These are phyloP conservation scores for Backusella parvicylindrica DNA, from an alignment of 192 early-diverging fungal species.

Conservation along the genomic window DNA sequence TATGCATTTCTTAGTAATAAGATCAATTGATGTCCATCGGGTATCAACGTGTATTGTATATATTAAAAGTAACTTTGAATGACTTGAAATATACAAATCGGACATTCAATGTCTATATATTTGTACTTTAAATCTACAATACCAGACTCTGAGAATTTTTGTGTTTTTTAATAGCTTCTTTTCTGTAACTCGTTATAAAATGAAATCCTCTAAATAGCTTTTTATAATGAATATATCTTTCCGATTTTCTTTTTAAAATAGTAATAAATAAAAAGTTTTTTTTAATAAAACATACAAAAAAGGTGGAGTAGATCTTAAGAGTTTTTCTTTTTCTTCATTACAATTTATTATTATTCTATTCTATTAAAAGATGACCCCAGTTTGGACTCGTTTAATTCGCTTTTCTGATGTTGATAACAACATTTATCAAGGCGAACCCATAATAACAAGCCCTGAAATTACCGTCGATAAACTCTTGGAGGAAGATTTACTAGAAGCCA, in stretches of 20 bases:
- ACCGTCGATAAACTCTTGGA: background rate
- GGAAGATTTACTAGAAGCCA: slow-evolving; percentile 22
- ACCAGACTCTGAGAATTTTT: background rate
- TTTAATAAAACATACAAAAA: slow-evolving; percentile 3
- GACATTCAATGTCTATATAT: background rate
- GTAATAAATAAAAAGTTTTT: background rate
- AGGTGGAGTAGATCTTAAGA: background rate
- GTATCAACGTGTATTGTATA: background rate
- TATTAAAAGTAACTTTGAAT: background rate
- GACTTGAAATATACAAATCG: background rate
- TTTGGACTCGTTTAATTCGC: slow-evolving; percentile 23
- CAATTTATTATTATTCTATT: background rate
- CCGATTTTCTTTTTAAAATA: background rate
- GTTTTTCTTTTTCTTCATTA: background rate
- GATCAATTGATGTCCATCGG: background rate
- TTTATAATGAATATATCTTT: background rate
- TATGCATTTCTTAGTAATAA: background rate
- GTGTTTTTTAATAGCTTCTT: background rate
- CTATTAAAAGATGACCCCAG: background rate
- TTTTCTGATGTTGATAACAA: slow-evolving; percentile 47
- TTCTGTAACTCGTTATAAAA: background rate
- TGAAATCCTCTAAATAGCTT: background rate
- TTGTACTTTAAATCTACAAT: background rate
- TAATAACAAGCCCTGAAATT: slow-evolving; percentile 12
- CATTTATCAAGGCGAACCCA: slow-evolving; percentile 47